Evolutionary conservation across 2,329 filamentous ascomycete species (phyloP).

Genomic region (Fusarium foetens): DNA sequence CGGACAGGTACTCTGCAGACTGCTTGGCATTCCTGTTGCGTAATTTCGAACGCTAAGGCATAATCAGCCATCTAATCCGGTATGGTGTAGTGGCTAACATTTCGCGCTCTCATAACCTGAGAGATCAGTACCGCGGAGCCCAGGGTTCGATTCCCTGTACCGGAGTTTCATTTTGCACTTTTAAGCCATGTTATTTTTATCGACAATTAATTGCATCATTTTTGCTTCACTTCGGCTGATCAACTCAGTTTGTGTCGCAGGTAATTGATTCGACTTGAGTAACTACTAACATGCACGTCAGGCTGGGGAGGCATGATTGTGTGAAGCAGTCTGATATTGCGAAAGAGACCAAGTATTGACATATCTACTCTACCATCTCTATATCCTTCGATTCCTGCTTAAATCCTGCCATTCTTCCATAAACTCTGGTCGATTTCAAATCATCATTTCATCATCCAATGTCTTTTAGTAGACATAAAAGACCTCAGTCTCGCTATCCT

Average conservation of each 20-base stretch:
- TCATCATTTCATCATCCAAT: not conserved
- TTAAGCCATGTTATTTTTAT: fast-evolving
- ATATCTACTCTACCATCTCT: constrained; percentile 21
- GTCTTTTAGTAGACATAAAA: constrained; percentile 47
- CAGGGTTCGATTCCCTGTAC: constrained; percentile 46
- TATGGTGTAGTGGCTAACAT: constrained; percentile 51
- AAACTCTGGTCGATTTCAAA: not conserved
- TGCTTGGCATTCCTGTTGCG: fast-evolving
- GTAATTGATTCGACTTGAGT: not conserved
- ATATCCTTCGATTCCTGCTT: not conserved
- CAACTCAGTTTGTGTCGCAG: too few species aligned
- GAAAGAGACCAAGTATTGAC: constrained; percentile 18
- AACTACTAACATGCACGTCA: fast-evolving
- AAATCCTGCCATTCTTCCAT: not conserved
- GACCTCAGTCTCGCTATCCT: constrained; percentile 40
- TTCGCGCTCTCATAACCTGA: constrained; percentile 47
- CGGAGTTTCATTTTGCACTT: constrained; percentile 21
- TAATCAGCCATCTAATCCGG: constrained; percentile 33
- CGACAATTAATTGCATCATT: not conserved
- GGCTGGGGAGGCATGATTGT: too few species aligned
- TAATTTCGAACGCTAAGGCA: fast-evolving
- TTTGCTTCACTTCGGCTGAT: not conserved
- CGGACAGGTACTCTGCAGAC: too few species aligned
- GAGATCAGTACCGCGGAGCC: constrained; percentile 41
- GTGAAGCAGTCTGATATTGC: not conserved